Evolutionary conservation across 108 stramenopile species (phyloP), one percentile per base, ranked within the genome.

Genomic region (Cyclotella kingstonii): DNA sequence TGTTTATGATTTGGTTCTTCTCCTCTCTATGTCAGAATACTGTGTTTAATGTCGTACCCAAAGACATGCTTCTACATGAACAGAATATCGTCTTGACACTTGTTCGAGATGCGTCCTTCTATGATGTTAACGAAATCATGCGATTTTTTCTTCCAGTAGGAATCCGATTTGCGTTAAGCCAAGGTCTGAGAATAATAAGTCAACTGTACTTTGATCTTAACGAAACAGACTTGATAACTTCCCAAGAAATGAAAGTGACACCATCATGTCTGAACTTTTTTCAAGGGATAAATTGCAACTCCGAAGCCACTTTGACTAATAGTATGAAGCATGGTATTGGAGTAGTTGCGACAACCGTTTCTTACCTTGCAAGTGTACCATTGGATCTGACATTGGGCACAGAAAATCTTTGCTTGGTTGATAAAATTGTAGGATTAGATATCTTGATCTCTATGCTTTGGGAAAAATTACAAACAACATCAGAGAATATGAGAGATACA

Each of bases 1-100:
- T 74, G 26, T 74, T 74, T 48, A 42, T 74, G 38, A 59, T 59
- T 33, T 74, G 73, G 73, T 74, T 74, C 64, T 74, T 66, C 9
- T 33, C 39, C 5, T 21, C 45, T 28, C 36, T 74, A 8, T 60
- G 35, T 22, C 30, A 60, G 31, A 47, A 12, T 14, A 22, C 40
- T 23, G 15, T n/a, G 36, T 45, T 15, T 2, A 54, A 34, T 17
- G 25, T 8, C 28, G 6, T 27, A 5, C 28, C 31, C 21, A 15
- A 19, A 29, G 46, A 70, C 17, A n/a, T 49, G 36, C 35, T 17
- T 49, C 39, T 40, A n/a, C 35, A 43, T 11, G 69, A 76, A 29
- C 57, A 34, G 27, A 30, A 29, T 8, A 56, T 45, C 19, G 34
- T 55, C 0, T 53, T 71, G 48, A 46, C 62, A 30, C 75, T 76